Base-by-base conservation (phyloP, 1,139 yeast species). In the Torulaspora globosa region DNA sequence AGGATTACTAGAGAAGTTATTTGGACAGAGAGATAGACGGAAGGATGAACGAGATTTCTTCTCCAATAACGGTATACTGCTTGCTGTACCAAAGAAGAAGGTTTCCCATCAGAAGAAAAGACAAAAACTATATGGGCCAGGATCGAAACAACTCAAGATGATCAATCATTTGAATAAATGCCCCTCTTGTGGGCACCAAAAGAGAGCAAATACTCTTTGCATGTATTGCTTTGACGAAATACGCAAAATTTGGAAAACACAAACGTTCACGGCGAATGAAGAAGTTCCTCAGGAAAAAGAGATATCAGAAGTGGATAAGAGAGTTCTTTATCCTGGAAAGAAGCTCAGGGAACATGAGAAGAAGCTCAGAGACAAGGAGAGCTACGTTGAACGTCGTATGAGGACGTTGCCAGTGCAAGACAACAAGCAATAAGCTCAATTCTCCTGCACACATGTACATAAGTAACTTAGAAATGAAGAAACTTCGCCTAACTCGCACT, bases 41-140 rank as follows among this genome's bases (percentile, higher is more conserved):
- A 54, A 51, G 2, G 29, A 18, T 18, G 37, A 37, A 16, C 36
- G 34, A 39, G 62, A 65, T n/a, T 54, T 58, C 40, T 61, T 62
- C 45, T 54, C 62, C 34, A 82, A 77, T 57, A 75, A 79, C 55
- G 95, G 95, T 18, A 76, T 87, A 31, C 72, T 87, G 49, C 73
- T 73, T 54, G 97, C 98, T 2, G 97, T 82, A 2, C 97, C 98
- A 47, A 92, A 92, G 73, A 89, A 90, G 78, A 89, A 88, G 68
- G 81, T 80, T 10, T 88, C 97, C 7, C 86, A 87, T 64, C 79
- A 80, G 70, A 85, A 88, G 68, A 84, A 87, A 63, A 81, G 97
- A 68, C 83, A 79, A 62, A 82, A 84, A 69, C 76, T 86, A 56
- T 82, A 85, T 58, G 85, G 87, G 12, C 90, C 96, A 3, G 95